These are phyloP conservation scores for Nemania diffusa DNA, from an alignment of 2,329 filamentous ascomycete genomes.

Conservation along the genomic window DNA sequence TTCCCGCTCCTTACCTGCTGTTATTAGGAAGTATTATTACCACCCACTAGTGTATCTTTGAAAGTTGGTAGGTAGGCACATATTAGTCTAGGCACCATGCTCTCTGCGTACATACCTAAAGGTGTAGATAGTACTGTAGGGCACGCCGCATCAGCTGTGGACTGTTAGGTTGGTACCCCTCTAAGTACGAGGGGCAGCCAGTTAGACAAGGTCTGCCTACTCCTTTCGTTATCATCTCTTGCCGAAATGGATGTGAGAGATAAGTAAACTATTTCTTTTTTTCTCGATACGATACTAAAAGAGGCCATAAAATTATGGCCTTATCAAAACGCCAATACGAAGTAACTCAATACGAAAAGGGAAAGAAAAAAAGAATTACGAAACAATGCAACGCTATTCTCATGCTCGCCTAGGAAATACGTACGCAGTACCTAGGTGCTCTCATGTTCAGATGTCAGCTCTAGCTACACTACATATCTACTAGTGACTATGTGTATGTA, in stretches of 20 bases:
- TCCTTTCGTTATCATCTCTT: neutral
- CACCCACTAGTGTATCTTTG: neutral
- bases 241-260: no score
- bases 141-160: neutral
- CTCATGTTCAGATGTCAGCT: slow-evolving; percentile 20
- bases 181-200: neutral
- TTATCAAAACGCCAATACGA: neutral
- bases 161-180: slow-evolving; percentile 1
- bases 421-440: neutral
- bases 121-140: neutral
- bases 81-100: neutral
- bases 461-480: neutral
- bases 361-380: slow-evolving; percentile 6
- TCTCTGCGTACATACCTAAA: neutral
- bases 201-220: neutral
- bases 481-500: no score
- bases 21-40: neutral
- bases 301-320: neutral
- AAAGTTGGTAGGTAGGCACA: no score
- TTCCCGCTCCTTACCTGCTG: neutral
- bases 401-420: slow-evolving; percentile 11
- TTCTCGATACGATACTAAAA: neutral
- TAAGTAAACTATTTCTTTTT: neutral
- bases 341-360: neutral
- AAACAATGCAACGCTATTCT: slow-evolving; percentile 14